phyloP scores from a whole-genome alignment of 129 eudicot species.

The Gnaphalium uliginosum region DNA sequence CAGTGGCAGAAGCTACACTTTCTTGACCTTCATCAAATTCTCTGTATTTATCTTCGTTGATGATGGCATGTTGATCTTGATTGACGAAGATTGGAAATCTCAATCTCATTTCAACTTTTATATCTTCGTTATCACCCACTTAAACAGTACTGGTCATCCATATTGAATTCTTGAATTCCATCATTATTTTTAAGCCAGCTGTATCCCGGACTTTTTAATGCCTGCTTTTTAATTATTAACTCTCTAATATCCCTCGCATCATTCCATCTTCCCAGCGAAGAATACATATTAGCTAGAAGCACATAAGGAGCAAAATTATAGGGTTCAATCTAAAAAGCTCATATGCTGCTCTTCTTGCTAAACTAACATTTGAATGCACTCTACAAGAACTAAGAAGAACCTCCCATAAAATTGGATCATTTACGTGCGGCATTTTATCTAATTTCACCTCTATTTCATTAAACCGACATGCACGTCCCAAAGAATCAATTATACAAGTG shows the following conservation, averaged over 20 bases:
- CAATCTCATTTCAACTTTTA: background rate
- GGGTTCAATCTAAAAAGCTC: constrained; percentile 68
- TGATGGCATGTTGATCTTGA: background rate
- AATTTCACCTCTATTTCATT: constrained; percentile 61
- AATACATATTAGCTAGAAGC: constrained; percentile 87
- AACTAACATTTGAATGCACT: constrained; percentile 57
- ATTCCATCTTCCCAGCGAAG: constrained; percentile 83
- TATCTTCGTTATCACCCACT: constrained; percentile 29
- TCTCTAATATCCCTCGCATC: constrained; percentile 59
- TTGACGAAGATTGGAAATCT: background rate
- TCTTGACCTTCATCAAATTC: constrained; percentile 35
- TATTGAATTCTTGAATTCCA: constrained; percentile 27
- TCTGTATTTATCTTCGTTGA: background rate
- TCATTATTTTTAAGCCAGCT: constrained; percentile 62
- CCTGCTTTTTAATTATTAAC: constrained; percentile 48
- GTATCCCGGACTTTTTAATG: constrained; percentile 67
- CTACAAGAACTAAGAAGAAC: constrained; percentile 84
- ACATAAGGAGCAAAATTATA: constrained; percentile 66
- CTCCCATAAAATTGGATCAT: constrained; percentile 78
- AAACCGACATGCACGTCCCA: constrained; percentile 88
- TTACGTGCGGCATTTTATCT: constrained; percentile 50
- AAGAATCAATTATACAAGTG: constrained; percentile 73
- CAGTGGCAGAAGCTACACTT: constrained; percentile 29
- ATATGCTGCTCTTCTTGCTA: constrained; percentile 67
- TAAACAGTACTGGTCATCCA: constrained; percentile 12